Base-by-base conservation (phyloP, 2,329 filamentous ascomycete species). In the Colletotrichum chlorophyti region DNA sequence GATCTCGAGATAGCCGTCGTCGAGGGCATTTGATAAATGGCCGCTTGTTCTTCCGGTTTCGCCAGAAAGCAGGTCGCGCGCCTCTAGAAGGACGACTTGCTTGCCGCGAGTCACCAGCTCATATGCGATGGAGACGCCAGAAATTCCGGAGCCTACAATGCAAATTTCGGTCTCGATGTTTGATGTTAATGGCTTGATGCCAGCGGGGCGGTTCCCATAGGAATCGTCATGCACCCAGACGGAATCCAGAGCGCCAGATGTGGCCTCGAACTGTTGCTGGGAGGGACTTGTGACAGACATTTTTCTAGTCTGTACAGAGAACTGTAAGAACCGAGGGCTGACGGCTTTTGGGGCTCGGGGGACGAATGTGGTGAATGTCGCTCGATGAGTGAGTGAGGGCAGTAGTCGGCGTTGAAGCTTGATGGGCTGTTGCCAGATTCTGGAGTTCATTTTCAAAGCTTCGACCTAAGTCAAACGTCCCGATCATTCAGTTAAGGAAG, bases 11-110 rank as follows among this genome's bases (percentile, higher is more conserved):
- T 83, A 86, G 3, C 78, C 76, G 48, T 83, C 82, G 26, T 85
- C 83, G 3, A 86, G 69, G 4, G 79, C 79, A 55, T 76, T 84
- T 3, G 81, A 76, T 26, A 85, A 67, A 64, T 85, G 83, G 0
- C 83, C 83, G 37, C 75, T 80, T 0, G 82, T 86, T 5, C 83
- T 71, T 1, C 81, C 81, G 0, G 76, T 79, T 65, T 85, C 83
- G 2, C 83, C 82, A 2, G 80, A 78, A 0, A 85, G 68, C 3
- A 81, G 72, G n/a, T 83, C 76, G 5, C 82, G 77, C 7, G 81
- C 81, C 61, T 86, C 83, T 10, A 85, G 70, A 63, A 86, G 70
- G 2, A 79, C 73, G 0, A 85, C 81, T 2, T 78, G 69, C 31
- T 76, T 66, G 1, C 82, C 82, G 14, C 80, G 76, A 6, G 61